Conservation (phyloP, 176 grass and related monocot genomes). For the Rhipidocladum racemiflorum region DNA sequence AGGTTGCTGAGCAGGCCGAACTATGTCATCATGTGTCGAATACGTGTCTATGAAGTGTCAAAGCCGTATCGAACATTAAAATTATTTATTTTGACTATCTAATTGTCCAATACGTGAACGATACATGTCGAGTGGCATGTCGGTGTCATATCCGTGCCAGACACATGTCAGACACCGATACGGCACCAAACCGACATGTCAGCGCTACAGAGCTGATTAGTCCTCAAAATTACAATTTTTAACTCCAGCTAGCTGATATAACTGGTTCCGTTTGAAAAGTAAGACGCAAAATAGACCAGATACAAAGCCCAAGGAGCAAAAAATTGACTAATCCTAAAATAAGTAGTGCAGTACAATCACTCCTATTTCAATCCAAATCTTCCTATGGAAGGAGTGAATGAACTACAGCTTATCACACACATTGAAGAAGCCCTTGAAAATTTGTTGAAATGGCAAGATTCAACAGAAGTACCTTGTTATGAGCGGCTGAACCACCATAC, state of each 20-base stretch:
- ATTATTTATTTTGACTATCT: too few species aligned
- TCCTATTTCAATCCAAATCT: slow-evolving; percentile 30
- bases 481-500: slow-evolving; percentile 91
- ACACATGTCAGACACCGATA: too few species aligned
- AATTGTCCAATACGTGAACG: too few species aligned
- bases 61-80: too few species aligned
- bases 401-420: slow-evolving; percentile 15
- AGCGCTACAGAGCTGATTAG: too few species aligned
- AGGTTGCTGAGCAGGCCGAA: too few species aligned
- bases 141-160: too few species aligned
- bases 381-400: neutral
- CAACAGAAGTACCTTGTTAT: slow-evolving; percentile 73
- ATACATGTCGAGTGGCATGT: too few species aligned
- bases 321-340: neutral
- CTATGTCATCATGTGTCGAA: too few species aligned
- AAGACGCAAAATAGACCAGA: slow-evolving; percentile 8
- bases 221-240: neutral
- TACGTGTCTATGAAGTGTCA: too few species aligned
- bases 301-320: slow-evolving; percentile 3
- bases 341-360: neutral
- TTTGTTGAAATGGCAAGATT: slow-evolving; percentile 16
- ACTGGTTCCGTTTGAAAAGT: slow-evolving; percentile 3
- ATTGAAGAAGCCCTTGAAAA: slow-evolving; percentile 5
- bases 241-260: slow-evolving; percentile 3
- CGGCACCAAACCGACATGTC: too few species aligned